A percentile compares a stretch with the other conserved stretches of the same genome.
These are phyloP conservation scores for Cupressus sempervirens DNA, from an alignment of 75 land plant species.

Conservation along the genomic window DNA sequence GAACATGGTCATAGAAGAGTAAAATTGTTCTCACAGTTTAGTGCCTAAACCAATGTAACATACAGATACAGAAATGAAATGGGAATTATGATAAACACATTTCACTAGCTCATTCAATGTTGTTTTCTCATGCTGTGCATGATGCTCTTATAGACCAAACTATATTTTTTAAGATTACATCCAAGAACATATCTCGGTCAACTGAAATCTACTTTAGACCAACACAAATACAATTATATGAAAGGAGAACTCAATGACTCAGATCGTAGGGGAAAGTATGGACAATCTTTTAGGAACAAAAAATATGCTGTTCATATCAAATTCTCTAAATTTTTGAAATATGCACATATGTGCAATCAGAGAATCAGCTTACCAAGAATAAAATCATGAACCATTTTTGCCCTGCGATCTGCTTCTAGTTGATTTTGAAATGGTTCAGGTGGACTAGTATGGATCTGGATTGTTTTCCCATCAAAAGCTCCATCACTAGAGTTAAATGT, in stretches of 20 bases:
- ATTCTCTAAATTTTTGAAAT: neutral
- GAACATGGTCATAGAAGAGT: neutral
- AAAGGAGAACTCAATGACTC: neutral
- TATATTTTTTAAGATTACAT: neutral
- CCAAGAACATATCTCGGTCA: neutral
- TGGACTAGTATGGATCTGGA: neutral
- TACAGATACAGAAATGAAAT: neutral
- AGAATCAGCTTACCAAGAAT: constrained; percentile 54
- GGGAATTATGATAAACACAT: neutral
- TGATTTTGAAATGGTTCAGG: constrained; percentile 66
- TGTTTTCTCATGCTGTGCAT: neutral
- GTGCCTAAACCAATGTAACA: neutral
- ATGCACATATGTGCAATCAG: neutral
- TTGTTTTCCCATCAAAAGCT: neutral
- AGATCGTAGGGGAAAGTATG: neutral
- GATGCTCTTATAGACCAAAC: neutral
- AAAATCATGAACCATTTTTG: constrained; percentile 73
- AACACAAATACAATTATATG: neutral
- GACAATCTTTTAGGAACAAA: neutral
- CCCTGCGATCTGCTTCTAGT: constrained; percentile 83
- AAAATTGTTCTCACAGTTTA: neutral
- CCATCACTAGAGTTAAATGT: constrained; percentile 10
- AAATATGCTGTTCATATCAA: neutral
- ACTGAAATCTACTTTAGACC: neutral
- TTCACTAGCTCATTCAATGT: neutral